Conservation (phyloP, 345 rosid species). For the Microthlaspi erraticum region DNA sequence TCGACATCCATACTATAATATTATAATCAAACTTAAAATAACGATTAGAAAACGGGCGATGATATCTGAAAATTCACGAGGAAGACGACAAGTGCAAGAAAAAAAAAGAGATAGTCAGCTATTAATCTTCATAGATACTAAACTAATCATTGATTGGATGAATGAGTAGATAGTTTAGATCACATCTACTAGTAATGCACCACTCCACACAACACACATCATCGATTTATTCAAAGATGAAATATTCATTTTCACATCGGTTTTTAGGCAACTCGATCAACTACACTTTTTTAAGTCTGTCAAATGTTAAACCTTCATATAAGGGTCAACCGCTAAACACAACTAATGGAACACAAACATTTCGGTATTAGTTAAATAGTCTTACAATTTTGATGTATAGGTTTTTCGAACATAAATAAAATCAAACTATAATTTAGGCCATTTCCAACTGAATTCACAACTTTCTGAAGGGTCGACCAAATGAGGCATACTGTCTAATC, state of each 20-base stretch:
- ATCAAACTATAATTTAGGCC: slow-evolving; percentile 6
- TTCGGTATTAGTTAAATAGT: neutral
- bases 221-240: slow-evolving; percentile 4
- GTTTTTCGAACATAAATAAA: neutral
- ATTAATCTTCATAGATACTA: neutral
- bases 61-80: slow-evolving; percentile 30
- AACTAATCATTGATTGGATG: slow-evolving; percentile 23
- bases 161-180: slow-evolving; percentile 15
- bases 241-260: neutral
- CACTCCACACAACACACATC: slow-evolving; percentile 1
- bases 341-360: neutral
- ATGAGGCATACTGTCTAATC: slow-evolving; percentile 30
- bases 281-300: neutral
- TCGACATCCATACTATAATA: slow-evolving; percentile 1
- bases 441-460: slow-evolving; percentile 3
- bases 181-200: slow-evolving; percentile 21
- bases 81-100: slow-evolving; percentile 35
- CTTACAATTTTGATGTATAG: neutral
- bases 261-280: slow-evolving; percentile 2
- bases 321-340: slow-evolving; percentile 7
- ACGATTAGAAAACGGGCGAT: neutral
- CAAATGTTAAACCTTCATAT: neutral
- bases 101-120: neutral
- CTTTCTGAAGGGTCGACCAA: slow-evolving; percentile 14
- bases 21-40: neutral